Conservation (phyloP, 352 stramenopile genomes). For the Phytophthora idaei region DNA sequence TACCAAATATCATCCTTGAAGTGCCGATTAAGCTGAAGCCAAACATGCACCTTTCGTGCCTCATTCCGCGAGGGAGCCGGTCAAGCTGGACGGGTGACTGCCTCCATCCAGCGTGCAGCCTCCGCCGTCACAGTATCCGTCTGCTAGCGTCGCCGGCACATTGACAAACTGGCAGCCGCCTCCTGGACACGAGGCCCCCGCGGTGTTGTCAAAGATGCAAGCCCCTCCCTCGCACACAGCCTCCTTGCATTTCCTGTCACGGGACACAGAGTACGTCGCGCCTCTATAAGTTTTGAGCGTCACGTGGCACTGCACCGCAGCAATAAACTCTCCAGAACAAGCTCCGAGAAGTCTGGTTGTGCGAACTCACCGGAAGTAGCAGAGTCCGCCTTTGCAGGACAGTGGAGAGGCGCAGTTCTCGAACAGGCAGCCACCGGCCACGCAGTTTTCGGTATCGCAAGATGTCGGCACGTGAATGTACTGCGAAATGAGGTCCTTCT, state of each 20-base stretch:
- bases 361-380: conserved; percentile 55
- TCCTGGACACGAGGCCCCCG: conserved; percentile 44
- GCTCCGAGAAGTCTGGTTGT: background rate
- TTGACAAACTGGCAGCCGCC: conserved; percentile 63
- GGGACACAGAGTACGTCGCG: conserved; percentile 37
- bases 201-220: conserved; percentile 57
- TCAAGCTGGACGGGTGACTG: conserved; percentile 47
- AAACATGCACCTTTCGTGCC: background rate
- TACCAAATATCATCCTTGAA: no score
- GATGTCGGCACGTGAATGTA: conserved; percentile 46
- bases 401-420: conserved; percentile 50
- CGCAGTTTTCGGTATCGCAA: conserved; percentile 46
- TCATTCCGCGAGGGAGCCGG: conserved; percentile 53
- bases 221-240: conserved; percentile 55
- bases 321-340: background rate
- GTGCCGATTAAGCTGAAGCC: no score
- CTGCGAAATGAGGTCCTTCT: conserved; percentile 32
- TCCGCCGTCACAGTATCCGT: conserved; percentile 65
- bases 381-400: conserved; percentile 57
- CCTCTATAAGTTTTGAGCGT: conserved; percentile 30
- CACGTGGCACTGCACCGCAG: background rate
- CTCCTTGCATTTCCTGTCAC: conserved; percentile 51
- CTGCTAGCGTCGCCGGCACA: conserved; percentile 42
- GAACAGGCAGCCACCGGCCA: conserved; percentile 56
- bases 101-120: conserved; percentile 53